phyloP scores from a whole-genome alignment of 352 stramenopile genomes.

The Poterioochromonas sp. region DNA sequence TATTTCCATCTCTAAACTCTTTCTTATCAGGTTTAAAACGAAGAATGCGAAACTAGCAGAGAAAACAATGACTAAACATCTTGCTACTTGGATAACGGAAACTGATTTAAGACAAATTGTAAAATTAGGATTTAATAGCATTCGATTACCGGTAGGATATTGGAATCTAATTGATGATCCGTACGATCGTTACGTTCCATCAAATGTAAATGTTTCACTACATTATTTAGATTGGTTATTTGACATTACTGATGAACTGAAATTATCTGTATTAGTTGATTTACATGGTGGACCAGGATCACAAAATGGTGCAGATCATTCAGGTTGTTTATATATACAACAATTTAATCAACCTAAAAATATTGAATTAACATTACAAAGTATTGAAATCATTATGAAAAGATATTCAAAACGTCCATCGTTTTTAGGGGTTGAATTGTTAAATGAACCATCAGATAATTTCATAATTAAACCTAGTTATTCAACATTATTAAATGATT shows the following conservation, averaged over 20 bases:
- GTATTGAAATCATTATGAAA: neutral
- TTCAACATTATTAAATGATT: neutral
- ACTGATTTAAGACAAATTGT: neutral
- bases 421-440: neutral
- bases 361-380: neutral
- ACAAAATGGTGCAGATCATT: conserved; percentile 48
- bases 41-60: neutral
- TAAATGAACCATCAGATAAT: neutral
- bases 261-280: conserved; percentile 41
- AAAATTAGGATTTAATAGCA: conserved; percentile 41
- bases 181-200: conserved; percentile 43
- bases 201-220: conserved; percentile 36
- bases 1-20: too few relatives aligned
- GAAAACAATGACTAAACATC: neutral
- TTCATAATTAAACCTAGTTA: too few relatives aligned
- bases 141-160: conserved; percentile 45
- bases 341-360: neutral
- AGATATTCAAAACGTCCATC: neutral
- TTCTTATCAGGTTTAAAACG: too few relatives aligned
- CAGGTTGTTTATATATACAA: neutral
- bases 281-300: conserved; percentile 44
- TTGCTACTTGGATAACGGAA: neutral
- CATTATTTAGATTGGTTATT: conserved; percentile 19
- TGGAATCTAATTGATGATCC: conserved; percentile 47
- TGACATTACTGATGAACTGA: neutral